A percentile compares a stretch with the other conserved stretches of the same genome.
phyloP scores from a whole-genome alignment of 2,329 filamentous ascomycete species.

The Hypoxylon sp. region DNA sequence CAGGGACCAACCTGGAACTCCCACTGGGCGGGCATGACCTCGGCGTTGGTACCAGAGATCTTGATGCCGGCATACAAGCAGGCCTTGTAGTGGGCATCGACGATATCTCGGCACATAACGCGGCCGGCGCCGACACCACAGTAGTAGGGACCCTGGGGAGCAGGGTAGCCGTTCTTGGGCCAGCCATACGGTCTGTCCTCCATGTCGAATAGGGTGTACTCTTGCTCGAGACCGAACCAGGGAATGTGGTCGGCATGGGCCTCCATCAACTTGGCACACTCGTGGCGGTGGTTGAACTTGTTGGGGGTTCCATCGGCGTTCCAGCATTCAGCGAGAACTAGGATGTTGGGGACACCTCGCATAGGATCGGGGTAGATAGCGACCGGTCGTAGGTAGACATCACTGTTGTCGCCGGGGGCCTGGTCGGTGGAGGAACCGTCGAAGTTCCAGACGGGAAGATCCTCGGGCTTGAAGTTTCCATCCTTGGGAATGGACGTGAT shows the following conservation, averaged over 20 bases:
- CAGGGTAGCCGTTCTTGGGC: slow-evolving; percentile 83
- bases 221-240: slow-evolving; percentile 98
- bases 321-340: slow-evolving; percentile 95
- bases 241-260: slow-evolving; percentile 82
- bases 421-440: slow-evolving; percentile 89
- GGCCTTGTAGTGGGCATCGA: slow-evolving; percentile 88
- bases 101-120: slow-evolving; percentile 97
- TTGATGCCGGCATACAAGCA: slow-evolving; percentile 89
- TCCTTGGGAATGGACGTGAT: slow-evolving; percentile 55
- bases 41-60: slow-evolving; percentile 98
- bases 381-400: slow-evolving; percentile 93
- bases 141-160: slow-evolving; percentile 94
- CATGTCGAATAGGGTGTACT: slow-evolving; percentile 92
- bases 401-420: slow-evolving; percentile 93
- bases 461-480: slow-evolving; percentile 55
- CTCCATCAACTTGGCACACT: slow-evolving; percentile 89
- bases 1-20: slow-evolving; percentile 97
- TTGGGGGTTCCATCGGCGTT: slow-evolving; percentile 93
- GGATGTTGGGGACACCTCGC: slow-evolving; percentile 87
- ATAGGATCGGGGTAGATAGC: slow-evolving; percentile 93
- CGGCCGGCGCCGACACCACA: slow-evolving; percentile 97
- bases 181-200: slow-evolving; percentile 92
- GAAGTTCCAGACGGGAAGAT: slow-evolving; percentile 65
- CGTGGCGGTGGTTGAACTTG: slow-evolving; percentile 98
- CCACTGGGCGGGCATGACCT: slow-evolving; percentile 98